Base-by-base conservation (phyloP, 352 stramenopile genomes). In the Globisporangium iwayamae region DNA sequence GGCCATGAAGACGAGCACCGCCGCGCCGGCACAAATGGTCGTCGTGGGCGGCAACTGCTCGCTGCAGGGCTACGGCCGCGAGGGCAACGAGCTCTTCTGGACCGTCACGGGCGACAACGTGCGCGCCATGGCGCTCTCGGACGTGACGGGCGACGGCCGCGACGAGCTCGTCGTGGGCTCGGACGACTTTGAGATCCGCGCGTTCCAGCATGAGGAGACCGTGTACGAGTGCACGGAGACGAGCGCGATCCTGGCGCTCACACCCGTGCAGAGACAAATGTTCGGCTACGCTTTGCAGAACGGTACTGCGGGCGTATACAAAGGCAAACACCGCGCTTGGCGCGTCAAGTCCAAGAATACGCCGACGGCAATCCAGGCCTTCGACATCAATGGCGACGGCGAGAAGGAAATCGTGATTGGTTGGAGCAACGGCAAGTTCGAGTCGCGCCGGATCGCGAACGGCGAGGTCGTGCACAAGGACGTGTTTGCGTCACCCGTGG, bases 31-130 rank as follows among this genome's bases (percentile, higher is more conserved):
- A 3, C 68, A 81, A 22, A 89, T 98, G 76, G 89, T 94, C 14
- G 74, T 98, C 8, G 90, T 96, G 18, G 94, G 92, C 18, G 93
- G 93, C 34, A 98, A 98, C 62, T 98, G 94, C 70, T 96, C 87
- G 10, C 70, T 98, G 14, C 86, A 93, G 70, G 94, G 91, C 54
- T 98, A 97, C 56, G 80, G 83, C 22, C 68, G 64, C 18, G 76
- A 91, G 4, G 91, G 92, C 38, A 76, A 72, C 22, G 91, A 98
- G 69, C 72, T 90, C 62, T 96, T 96, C 50, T 97, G 89, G 89
- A 97, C 89, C 1, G 93, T 98, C 66, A 96, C 90, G 1, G 91
- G 91, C 48, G 92, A 97, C 69, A 90, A 97, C 62, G 90, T 97
- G 51, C 83, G 81, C n/a, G 83, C 88, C 8, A 69, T 98, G 57